Evolutionary conservation across 73 alveolate species (phyloP).

Genomic region (Symbiodinium pilosum): DNA sequence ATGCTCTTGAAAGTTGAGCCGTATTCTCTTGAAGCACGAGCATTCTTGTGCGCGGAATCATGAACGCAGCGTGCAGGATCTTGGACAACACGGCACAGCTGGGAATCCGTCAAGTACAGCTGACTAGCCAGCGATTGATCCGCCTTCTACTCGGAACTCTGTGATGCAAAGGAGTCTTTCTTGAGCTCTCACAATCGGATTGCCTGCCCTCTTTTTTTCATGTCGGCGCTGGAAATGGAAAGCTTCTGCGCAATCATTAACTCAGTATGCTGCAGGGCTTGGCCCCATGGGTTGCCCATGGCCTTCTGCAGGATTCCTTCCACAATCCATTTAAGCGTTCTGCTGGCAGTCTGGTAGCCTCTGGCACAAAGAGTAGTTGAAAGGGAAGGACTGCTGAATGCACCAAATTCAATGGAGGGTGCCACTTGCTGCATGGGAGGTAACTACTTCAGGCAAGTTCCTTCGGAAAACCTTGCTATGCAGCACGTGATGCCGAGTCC

Average conservation of each 20-base stretch:
- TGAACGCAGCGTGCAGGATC: no score
- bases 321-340: not conserved
- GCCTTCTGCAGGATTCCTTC: not conserved
- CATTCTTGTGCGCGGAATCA: no score
- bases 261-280: not conserved
- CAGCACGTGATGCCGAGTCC: no score
- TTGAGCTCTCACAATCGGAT: no score
- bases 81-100: no score
- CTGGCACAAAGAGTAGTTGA: no score
- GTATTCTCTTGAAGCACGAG: no score
- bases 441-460: not conserved
- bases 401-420: not conserved
- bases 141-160: no score
- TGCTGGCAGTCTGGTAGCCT: not conserved
- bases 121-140: no score
- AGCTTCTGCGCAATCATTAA: not conserved
- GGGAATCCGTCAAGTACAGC: no score
- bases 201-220: not conserved
- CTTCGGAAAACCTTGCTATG: slow-evolving; percentile 14
- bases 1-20: no score
- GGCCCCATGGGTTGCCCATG: slow-evolving; percentile 16
- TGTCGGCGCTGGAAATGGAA: not conserved
- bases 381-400: not conserved
- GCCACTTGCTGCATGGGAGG: not conserved
- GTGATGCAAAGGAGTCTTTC: no score